phyloP scores from a whole-genome alignment of 169 alveolate species.

The Cryptosporidium andersoni region DNA sequence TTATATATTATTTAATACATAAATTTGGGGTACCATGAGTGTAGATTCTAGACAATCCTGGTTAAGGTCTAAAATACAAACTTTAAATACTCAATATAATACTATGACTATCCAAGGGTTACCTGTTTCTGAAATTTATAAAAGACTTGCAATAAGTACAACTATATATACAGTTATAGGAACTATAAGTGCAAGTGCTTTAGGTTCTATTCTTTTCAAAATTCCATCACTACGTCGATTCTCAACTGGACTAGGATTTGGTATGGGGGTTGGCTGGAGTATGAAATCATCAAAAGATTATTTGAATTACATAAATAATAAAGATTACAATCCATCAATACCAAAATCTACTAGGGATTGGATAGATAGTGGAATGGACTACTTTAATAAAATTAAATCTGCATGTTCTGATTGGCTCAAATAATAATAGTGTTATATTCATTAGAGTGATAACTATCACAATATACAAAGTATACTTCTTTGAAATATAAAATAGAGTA shows the following conservation, averaged over 20 bases:
- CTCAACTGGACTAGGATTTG: conserved; percentile 58
- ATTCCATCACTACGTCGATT: conserved; percentile 44
- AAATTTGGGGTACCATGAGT: too few relatives aligned
- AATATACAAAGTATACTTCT: too few relatives aligned
- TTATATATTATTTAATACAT: too few relatives aligned
- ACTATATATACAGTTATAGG: conserved; percentile 59
- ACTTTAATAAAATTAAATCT: conserved; percentile 19
- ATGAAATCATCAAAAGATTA: conserved; percentile 59
- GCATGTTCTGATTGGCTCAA: not conserved
- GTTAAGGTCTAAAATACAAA: too few relatives aligned
- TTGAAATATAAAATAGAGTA: too few relatives aligned
- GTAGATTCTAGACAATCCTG: too few relatives aligned
- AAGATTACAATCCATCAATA: conserved; percentile 19
- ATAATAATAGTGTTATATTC: too few relatives aligned
- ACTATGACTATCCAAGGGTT: not conserved
- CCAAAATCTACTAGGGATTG: conserved; percentile 68
- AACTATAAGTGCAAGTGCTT: conserved; percentile 14
- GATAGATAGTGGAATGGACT: conserved; percentile 28
- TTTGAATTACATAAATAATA: conserved; percentile 36
- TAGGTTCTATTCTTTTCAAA: conserved; percentile 54
- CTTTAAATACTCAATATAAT: too few relatives aligned
- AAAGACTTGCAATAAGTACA: conserved; percentile 49
- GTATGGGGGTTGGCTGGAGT: conserved; percentile 62
- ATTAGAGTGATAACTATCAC: too few relatives aligned
- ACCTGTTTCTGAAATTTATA: conserved; percentile 40